phyloP scores from a whole-genome alignment of 2,329 filamentous ascomycete species.

The Aaosphaeria arxii region DNA sequence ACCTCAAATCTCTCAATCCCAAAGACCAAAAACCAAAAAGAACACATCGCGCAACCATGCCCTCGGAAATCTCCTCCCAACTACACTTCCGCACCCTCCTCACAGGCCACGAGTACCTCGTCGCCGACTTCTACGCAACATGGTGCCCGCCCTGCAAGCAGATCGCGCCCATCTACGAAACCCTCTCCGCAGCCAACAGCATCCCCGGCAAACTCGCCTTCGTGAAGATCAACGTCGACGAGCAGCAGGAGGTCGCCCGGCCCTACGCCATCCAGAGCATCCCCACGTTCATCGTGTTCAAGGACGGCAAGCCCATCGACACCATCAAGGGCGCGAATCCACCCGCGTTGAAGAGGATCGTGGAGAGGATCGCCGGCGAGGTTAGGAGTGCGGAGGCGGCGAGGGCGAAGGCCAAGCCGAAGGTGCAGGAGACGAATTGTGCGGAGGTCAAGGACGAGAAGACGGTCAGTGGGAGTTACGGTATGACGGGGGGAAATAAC shows the following conservation, averaged over 20 bases:
- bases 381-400: conserved; percentile 8
- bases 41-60: background rate
- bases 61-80: background rate
- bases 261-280: conserved; percentile 49
- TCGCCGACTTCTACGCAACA: conserved; percentile 53
- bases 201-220: conserved; percentile 47
- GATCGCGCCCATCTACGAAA: conserved; percentile 51
- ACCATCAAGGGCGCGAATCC: conserved; percentile 29
- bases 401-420: conserved; percentile 1
- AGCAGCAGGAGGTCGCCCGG: conserved; percentile 3
- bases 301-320: conserved; percentile 26
- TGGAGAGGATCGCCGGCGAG: conserved; percentile 18
- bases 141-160: conserved; percentile 59
- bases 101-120: conserved; percentile 36
- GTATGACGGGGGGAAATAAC: conserved; percentile 24
- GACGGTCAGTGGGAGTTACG: conserved; percentile 31
- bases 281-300: conserved; percentile 34
- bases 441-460: conserved; percentile 17
- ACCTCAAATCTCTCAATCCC: background rate
- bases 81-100: conserved; percentile 36
- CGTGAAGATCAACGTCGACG: conserved; percentile 20
- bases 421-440: conserved; percentile 4
- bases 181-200: conserved; percentile 49
- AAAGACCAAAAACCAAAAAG: background rate
- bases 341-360: conserved; percentile 18